phyloP scores from a whole-genome alignment of 1,284 basidiomycete genomes.

The Trametes hirsuta region DNA sequence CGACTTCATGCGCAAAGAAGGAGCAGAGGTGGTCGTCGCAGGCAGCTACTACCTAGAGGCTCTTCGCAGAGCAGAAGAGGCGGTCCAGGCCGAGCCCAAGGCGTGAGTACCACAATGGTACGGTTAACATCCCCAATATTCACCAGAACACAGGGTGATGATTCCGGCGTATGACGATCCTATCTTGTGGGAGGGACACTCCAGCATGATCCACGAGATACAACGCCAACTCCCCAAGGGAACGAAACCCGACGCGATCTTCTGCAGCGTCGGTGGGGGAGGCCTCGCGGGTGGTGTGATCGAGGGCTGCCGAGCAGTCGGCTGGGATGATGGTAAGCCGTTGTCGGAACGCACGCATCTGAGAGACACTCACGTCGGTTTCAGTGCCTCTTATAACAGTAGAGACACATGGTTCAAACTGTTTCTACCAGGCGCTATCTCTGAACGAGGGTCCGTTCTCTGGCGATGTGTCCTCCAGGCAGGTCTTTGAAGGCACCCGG shows the following conservation, averaged over 20 bases:
- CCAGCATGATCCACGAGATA: slow-evolving; percentile 70
- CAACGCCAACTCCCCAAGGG: slow-evolving; percentile 47
- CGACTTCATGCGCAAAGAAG: slow-evolving; percentile 51
- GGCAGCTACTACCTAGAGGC: slow-evolving; percentile 64
- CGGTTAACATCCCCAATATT: not conserved
- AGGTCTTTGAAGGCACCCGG: slow-evolving; percentile 34
- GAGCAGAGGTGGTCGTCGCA: slow-evolving; percentile 55
- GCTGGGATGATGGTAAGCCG: slow-evolving; percentile 64
- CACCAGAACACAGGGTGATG: slow-evolving; percentile 49
- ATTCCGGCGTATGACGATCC: slow-evolving; percentile 62
- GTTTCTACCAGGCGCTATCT: slow-evolving; percentile 72
- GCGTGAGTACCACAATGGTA: slow-evolving; percentile 50
- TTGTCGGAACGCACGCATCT: too few relatives aligned
- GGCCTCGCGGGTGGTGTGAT: slow-evolving; percentile 73
- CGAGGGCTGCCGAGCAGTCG: slow-evolving; percentile 57
- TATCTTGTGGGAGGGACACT: slow-evolving; percentile 72
- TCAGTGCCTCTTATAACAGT: slow-evolving; percentile 66
- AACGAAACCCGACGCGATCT: slow-evolving; percentile 65
- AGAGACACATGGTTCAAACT: slow-evolving; percentile 72
- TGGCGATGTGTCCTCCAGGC: slow-evolving; percentile 1
- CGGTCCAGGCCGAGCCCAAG: slow-evolving; percentile 46
- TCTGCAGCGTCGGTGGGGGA: slow-evolving; percentile 77
- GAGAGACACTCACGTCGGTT: not conserved
- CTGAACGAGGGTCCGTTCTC: slow-evolving; percentile 51
- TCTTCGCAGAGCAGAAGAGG: slow-evolving; percentile 48